A percentile compares a stretch with the other conserved stretches of the same genome.
Conservation (phyloP, 441 rosid genomes). For the Adansonia grandidieri region DNA sequence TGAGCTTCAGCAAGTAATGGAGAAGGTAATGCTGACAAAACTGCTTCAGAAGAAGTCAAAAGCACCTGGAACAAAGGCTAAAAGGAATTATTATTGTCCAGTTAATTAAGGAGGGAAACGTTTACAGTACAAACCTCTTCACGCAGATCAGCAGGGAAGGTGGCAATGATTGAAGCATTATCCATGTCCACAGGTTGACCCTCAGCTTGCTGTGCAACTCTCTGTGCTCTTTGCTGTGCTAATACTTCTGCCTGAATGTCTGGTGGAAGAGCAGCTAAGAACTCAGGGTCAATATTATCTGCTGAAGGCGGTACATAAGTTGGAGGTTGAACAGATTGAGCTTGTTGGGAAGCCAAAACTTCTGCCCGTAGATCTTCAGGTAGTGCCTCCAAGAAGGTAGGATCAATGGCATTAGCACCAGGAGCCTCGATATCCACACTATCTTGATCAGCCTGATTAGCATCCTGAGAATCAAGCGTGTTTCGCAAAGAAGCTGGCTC, state of each 20-base stretch:
- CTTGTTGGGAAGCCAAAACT: conserved; percentile 98
- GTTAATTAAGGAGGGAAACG: conserved; percentile 26
- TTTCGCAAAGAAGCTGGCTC: conserved; percentile 53
- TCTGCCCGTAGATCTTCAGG: conserved; percentile 97
- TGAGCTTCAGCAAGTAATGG: conserved; percentile 95
- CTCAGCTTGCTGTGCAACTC: conserved; percentile 86
- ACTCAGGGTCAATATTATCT: conserved; percentile 97
- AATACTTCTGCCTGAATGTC: conserved; percentile 99
- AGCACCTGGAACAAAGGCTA: conserved; percentile 67
- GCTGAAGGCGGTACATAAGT: conserved; percentile 82
- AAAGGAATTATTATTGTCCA: conserved; percentile 31
- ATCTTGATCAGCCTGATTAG: conserved; percentile 55
- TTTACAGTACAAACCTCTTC: conserved; percentile 77
- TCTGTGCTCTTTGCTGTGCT: conserved; percentile 97
- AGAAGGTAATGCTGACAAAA: conserved; percentile 87
- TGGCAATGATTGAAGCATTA: conserved; percentile 97
- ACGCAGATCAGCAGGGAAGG: conserved; percentile 95
- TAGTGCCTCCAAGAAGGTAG: conserved; percentile 94
- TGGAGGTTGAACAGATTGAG: conserved; percentile 91
- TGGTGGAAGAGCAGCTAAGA: conserved; percentile 97
- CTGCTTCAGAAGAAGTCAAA: conserved; percentile 96
- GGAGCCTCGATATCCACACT: conserved; percentile 50
- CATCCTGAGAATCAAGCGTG: conserved; percentile 51
- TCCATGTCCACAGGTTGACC: conserved; percentile 99
- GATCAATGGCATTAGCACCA: conserved; percentile 85